A percentile compares a stretch with the other conserved stretches of the same genome.
Conservation (phyloP, 192 early-diverging fungal genomes). For the Glomus cerebriforme region DNA sequence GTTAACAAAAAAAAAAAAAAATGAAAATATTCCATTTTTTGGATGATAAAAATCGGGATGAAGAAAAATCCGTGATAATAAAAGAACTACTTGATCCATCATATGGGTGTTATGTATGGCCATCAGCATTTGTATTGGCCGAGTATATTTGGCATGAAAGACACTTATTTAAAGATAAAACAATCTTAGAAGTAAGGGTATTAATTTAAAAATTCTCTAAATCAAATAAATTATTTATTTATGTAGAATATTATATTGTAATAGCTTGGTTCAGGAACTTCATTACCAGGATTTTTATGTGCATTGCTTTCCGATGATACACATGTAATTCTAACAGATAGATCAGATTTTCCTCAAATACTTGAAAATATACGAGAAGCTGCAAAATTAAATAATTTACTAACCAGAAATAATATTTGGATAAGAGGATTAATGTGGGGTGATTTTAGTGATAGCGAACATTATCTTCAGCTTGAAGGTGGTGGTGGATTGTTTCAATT, state of each 20-base stretch:
- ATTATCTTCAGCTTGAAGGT: neutral
- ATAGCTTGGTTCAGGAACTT: conserved; percentile 68
- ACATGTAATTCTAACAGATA: conserved; percentile 44
- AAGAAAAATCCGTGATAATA: neutral
- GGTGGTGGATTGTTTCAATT: conserved; percentile 44
- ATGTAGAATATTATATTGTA: conserved; percentile 8
- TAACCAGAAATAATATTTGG: conserved; percentile 33
- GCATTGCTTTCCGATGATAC: conserved; percentile 10
- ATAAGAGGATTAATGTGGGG: conserved; percentile 53
- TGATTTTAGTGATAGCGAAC: conserved; percentile 34
- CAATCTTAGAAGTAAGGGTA: conserved; percentile 41
- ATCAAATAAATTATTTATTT: neutral
- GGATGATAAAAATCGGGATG: neutral
- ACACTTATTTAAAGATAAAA: conserved; percentile 36
- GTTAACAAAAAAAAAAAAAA: too few relatives aligned
- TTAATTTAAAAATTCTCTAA: neutral
- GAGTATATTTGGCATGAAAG: conserved; percentile 54
- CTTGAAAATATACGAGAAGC: conserved; percentile 42
- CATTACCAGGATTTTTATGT: conserved; percentile 63
- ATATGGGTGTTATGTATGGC: conserved; percentile 75
- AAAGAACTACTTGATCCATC: conserved; percentile 47
- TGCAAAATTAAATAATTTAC: conserved; percentile 40
- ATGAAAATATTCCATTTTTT: neutral
- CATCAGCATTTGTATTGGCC: conserved; percentile 65
- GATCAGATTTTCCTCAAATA: conserved; percentile 43